Percentiles rank a stretch among this genome's conserved stretches.
Evolutionary conservation across 345 rosid genomes (phyloP).

Genomic region (Brassica incana): DNA sequence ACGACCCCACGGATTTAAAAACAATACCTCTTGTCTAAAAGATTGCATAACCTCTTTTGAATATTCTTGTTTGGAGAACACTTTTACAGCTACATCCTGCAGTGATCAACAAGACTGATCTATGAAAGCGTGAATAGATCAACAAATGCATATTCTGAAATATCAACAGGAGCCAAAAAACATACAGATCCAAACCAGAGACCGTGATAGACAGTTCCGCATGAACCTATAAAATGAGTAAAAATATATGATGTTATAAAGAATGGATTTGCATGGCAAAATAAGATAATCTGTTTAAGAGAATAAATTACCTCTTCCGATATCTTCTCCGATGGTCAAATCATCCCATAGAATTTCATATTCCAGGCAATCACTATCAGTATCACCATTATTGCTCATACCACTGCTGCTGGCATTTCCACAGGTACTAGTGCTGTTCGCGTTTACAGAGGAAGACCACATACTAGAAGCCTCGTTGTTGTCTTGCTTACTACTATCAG

Average conservation of each 20-base stretch:
- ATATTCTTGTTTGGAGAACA: conserved; percentile 92
- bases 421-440: conserved; percentile 82
- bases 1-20: background rate
- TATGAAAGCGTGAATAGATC: conserved; percentile 13
- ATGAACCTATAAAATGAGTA: conserved; percentile 63
- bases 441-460: conserved; percentile 74
- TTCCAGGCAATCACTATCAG: conserved; percentile 72
- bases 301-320: conserved; percentile 77
- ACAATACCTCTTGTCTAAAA: conserved; percentile 85
- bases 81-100: conserved; percentile 98
- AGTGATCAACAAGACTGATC: conserved; percentile 31
- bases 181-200: conserved; percentile 99
- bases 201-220: conserved; percentile 94
- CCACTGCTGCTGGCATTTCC: conserved; percentile 83
- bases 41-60: conserved; percentile 73
- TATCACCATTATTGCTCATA: conserved; percentile 71
- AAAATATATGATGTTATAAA: background rate
- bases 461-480: conserved; percentile 71
- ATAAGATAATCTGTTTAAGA: background rate
- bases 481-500: conserved; percentile 51
- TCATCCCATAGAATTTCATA: conserved; percentile 94
- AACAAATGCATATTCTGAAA: conserved; percentile 30
- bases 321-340: conserved; percentile 72
- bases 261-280: conserved; percentile 3
- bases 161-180: conserved; percentile 44